Evolutionary conservation across 192 early-diverging fungal genomes (phyloP).

Genomic region (Linderina pennispora): DNA sequence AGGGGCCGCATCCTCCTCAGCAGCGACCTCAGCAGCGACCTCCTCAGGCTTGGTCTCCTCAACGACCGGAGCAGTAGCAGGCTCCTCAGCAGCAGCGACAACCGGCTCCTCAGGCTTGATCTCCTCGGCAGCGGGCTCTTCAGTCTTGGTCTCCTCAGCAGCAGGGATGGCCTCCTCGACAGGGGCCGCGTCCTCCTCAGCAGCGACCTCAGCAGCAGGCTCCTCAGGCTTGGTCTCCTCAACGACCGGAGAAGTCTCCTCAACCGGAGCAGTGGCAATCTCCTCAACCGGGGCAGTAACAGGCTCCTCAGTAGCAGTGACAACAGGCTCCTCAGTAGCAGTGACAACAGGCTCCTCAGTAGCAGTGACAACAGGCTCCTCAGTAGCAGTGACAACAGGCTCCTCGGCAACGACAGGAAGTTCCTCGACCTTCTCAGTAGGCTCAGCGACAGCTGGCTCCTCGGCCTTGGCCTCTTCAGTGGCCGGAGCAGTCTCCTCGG

Average conservation of each 20-base stretch:
- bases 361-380: slow-evolving; percentile 2
- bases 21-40: not conserved
- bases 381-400: slow-evolving; percentile 4
- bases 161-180: not conserved
- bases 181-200: slow-evolving; percentile 1
- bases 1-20: slow-evolving; percentile 3
- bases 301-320: not conserved
- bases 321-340: slow-evolving; percentile 3
- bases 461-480: not conserved
- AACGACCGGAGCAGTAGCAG: slow-evolving; percentile 1
- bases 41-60: slow-evolving; percentile 1
- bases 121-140: not conserved
- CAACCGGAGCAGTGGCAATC: not conserved
- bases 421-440: not conserved
- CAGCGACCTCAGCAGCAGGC: not conserved
- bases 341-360: slow-evolving; percentile 3
- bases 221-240: not conserved
- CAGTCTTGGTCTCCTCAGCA: no score
- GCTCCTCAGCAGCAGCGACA: slow-evolving; percentile 7
- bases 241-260: not conserved
- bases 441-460: slow-evolving; percentile 2
- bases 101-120: not conserved
- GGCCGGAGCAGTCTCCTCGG: no score
- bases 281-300: not conserved
- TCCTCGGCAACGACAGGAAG: slow-evolving; percentile 6